Conservation (phyloP, 768 basidiomycete species). For the Kwoniella sp. region DNA sequence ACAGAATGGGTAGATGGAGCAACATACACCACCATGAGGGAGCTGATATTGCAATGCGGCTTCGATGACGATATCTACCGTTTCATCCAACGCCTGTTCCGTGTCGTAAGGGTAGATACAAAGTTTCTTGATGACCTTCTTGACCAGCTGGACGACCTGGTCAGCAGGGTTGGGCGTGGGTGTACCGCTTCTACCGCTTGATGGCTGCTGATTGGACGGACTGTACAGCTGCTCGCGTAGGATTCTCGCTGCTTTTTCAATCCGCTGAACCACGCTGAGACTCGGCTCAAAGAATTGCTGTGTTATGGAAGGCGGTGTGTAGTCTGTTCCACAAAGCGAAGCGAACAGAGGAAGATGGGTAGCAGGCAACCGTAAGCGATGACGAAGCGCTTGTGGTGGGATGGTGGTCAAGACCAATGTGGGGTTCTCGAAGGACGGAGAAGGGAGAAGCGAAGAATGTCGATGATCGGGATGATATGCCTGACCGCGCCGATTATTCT, state of each 20-base stretch:
- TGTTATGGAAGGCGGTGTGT: conserved; percentile 37
- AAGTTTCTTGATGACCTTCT: conserved; percentile 40
- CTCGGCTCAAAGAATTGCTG: conserved; percentile 42
- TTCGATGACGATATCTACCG: conserved; percentile 50
- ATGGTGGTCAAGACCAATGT: conserved; percentile 41
- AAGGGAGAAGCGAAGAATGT: conserved; percentile 32
- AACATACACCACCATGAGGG: conserved; percentile 36
- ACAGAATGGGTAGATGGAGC: conserved; percentile 43
- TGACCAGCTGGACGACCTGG: conserved; percentile 48
- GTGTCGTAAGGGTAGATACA: conserved; percentile 35
- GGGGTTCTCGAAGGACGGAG: conserved; percentile 21
- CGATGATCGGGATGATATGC: background rate
- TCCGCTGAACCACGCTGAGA: conserved; percentile 24
- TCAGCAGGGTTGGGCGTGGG: conserved; percentile 39
- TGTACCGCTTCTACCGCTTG: background rate
- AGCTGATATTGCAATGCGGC: conserved; percentile 52
- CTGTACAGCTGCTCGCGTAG: conserved; percentile 45
- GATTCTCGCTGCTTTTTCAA: conserved; percentile 51
- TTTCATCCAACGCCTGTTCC: conserved; percentile 32
- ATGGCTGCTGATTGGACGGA: conserved; percentile 13
- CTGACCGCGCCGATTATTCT: conserved; percentile 7
- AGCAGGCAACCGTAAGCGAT: conserved; percentile 47
- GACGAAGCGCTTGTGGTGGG: conserved; percentile 40
- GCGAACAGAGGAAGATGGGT: conserved; percentile 51
- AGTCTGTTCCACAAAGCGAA: conserved; percentile 51